Evolutionary conservation across 306 rosid genomes (phyloP).

Genomic region (Casuarina equisetifolia): DNA sequence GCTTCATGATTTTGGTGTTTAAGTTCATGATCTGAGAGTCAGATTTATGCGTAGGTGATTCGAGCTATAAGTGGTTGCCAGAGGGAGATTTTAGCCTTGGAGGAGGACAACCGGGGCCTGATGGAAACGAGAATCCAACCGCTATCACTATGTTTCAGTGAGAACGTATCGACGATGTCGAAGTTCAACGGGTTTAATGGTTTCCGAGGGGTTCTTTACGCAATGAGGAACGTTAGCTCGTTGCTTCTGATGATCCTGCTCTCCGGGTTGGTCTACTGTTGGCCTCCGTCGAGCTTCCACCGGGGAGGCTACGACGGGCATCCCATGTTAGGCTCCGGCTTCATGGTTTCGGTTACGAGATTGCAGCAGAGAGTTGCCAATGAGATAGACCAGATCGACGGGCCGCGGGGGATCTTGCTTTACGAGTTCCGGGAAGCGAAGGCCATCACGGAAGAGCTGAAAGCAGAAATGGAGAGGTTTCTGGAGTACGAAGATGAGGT

Average conservation of each 20-base stretch:
- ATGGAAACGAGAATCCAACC: conserved; percentile 66
- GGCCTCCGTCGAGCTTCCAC: conserved; percentile 60
- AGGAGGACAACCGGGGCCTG: conserved; percentile 69
- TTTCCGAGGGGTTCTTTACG: conserved; percentile 75
- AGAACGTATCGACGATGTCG: conserved; percentile 44
- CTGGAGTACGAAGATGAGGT: conserved; percentile 31
- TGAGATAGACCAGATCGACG: conserved; percentile 54
- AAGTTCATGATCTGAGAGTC: background rate
- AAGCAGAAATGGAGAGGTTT: conserved; percentile 51
- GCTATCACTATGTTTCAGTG: conserved; percentile 44
- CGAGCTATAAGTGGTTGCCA: conserved; percentile 61
- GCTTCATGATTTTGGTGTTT: background rate
- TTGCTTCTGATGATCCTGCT: conserved; percentile 66
- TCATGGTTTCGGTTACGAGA: conserved; percentile 55
- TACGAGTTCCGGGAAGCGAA: conserved; percentile 64
- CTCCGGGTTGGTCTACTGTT: conserved; percentile 55
- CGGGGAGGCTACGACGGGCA: conserved; percentile 34
- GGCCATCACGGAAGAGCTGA: conserved; percentile 58
- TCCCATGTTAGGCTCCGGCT: conserved; percentile 50
- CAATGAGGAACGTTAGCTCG: conserved; percentile 72
- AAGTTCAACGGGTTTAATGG: conserved; percentile 74
- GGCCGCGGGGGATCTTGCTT: conserved; percentile 60
- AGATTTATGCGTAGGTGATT: conserved; percentile 36
- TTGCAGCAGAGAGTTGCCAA: conserved; percentile 62
- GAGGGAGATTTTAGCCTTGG: conserved; percentile 64